phyloP scores from a whole-genome alignment of 78 protist species.

The Cavenderia fasciculata region DNA sequence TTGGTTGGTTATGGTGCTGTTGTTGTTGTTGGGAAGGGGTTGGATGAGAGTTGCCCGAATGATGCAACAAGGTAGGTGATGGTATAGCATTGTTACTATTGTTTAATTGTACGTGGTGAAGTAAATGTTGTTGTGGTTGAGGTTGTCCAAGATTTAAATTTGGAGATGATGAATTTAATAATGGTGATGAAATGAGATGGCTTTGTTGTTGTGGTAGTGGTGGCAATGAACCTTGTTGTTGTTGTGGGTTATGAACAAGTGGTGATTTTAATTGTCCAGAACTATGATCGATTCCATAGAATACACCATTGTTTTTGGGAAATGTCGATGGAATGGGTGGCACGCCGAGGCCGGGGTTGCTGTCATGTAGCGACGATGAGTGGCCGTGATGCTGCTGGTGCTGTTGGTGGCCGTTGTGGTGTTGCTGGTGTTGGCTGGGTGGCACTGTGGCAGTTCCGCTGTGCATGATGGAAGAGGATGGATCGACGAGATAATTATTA shows the following conservation, averaged over 20 bases:
- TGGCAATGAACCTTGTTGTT: neutral
- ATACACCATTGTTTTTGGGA: too few species aligned
- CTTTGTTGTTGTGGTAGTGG: neutral
- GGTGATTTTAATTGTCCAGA: too few species aligned
- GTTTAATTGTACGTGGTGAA: neutral
- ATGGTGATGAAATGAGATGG: neutral
- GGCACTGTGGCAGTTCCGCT: too few species aligned
- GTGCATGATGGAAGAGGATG: too few species aligned
- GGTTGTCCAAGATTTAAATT: neutral
- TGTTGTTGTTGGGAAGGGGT: conserved; percentile 8
- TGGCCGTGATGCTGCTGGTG: too few species aligned
- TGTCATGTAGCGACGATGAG: too few species aligned
- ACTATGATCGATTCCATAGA: too few species aligned
- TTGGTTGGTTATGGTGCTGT: neutral
- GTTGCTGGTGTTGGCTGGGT: too few species aligned
- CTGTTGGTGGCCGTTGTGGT: too few species aligned
- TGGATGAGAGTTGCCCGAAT: neutral
- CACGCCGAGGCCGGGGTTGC: too few species aligned
- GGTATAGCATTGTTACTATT: neutral
- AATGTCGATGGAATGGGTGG: too few species aligned
- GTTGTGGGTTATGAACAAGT: neutral
- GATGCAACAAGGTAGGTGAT: neutral
- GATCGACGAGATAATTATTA: too few species aligned
- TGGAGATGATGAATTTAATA: neutral
- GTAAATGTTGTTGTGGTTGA: neutral